A percentile compares a stretch with the other conserved stretches of the same genome.
Evolutionary conservation across 768 basidiomycete genomes (phyloP).

Genomic region (Tricholoma saponaceum): DNA sequence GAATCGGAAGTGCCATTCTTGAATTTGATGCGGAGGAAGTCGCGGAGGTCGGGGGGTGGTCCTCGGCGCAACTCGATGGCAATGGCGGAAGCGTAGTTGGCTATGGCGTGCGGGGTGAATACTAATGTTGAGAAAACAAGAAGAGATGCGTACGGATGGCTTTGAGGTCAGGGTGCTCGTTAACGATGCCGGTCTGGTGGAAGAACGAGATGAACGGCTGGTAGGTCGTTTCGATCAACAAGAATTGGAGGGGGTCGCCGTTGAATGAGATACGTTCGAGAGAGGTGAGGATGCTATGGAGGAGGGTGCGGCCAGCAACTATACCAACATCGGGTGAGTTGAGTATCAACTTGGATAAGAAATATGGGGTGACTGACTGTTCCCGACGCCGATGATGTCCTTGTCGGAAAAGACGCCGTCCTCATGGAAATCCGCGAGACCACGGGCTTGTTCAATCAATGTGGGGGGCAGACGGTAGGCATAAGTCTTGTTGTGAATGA

Average conservation of each 20-base stretch:
- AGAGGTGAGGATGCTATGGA: constrained; percentile 66
- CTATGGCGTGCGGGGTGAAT: constrained; percentile 30
- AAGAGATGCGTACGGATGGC: constrained; percentile 55
- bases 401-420: constrained; percentile 65
- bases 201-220: constrained; percentile 90
- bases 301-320: constrained; percentile 82
- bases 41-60: constrained; percentile 68
- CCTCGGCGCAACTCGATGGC: constrained; percentile 79
- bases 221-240: constrained; percentile 78
- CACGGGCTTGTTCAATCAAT: constrained; percentile 68
- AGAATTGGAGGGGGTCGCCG: constrained; percentile 74
- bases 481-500: constrained; percentile 80
- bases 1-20: constrained; percentile 69
- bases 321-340: constrained; percentile 1
- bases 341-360: background rate
- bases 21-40: constrained; percentile 83
- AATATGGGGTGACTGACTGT: constrained; percentile 48
- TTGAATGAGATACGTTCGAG: constrained; percentile 78
- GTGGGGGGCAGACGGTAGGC: constrained; percentile 78
- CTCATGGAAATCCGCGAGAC: constrained; percentile 79
- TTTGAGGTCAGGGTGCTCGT: constrained; percentile 53
- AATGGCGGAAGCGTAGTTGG: constrained; percentile 69
- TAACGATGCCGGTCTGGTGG: constrained; percentile 63
- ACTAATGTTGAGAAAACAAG: background rate
- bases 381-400: constrained; percentile 64